Conservation (phyloP, 2,329 filamentous ascomycete genomes). For the Pyricularia pennisetigena region DNA sequence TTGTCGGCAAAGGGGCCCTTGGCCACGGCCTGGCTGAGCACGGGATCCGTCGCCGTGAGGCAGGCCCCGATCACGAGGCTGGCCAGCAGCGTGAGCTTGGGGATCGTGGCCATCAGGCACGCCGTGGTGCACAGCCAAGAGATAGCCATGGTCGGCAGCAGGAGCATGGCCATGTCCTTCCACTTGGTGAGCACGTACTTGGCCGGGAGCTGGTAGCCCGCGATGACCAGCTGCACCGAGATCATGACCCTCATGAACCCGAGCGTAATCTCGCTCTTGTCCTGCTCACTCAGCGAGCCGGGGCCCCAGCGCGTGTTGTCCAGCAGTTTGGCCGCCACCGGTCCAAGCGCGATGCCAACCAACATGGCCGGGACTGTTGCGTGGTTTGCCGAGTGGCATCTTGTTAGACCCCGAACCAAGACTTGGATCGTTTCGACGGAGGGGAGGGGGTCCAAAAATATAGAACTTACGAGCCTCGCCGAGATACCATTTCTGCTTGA, state of each 20-base stretch:
- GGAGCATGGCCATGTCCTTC: slow-evolving; percentile 61
- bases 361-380: slow-evolving; percentile 74
- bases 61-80: slow-evolving; percentile 74
- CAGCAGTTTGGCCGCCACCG: slow-evolving; percentile 66
- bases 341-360: slow-evolving; percentile 68
- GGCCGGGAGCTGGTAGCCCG: slow-evolving; percentile 78
- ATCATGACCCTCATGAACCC: slow-evolving; percentile 82
- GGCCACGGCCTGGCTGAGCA: slow-evolving; percentile 81
- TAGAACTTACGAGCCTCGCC: slow-evolving; percentile 69
- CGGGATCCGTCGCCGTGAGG: slow-evolving; percentile 85
- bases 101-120: slow-evolving; percentile 67
- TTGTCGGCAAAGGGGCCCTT: slow-evolving; percentile 91
- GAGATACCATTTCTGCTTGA: slow-evolving; percentile 84
- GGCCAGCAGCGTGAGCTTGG: slow-evolving; percentile 64
- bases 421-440: too few relatives aligned
- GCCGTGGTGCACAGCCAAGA: slow-evolving; percentile 85
- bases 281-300: slow-evolving; percentile 35
- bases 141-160: slow-evolving; percentile 72
- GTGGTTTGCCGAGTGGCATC: slow-evolving; percentile 1
- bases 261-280: slow-evolving; percentile 61
- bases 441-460: too few relatives aligned
- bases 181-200: slow-evolving; percentile 73
- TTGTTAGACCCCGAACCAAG: too few relatives aligned
- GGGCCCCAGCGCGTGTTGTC: slow-evolving; percentile 67
- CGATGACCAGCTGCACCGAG: slow-evolving; percentile 80